Evolutionary conservation across 208 protist species (phyloP), one percentile per base, ranked within the genome.

Genomic region (Crithidia mellificae): DNA sequence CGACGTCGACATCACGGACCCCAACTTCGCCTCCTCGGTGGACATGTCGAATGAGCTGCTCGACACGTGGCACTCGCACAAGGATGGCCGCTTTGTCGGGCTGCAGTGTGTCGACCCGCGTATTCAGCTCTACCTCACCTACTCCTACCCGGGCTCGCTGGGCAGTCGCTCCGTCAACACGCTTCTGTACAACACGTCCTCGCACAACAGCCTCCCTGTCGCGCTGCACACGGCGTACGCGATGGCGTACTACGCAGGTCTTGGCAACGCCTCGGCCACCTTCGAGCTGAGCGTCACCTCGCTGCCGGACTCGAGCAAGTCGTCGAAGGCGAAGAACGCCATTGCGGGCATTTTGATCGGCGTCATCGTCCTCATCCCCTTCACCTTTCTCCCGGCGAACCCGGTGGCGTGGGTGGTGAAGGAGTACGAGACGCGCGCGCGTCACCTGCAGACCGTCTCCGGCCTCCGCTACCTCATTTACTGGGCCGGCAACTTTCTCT

Each of bases 401-500:
- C 63, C 68, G 12, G 78, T 96, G 2, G 72, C 75, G 27, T 93
- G 84, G 80, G 58, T 96, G 2, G 88, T 96, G 56, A 92, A 84
- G 81, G 90, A 95, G 77, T 77, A 82, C 2, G 76, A 90, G 65
- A 84, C 70, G 63, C 88, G 85, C 53, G 77, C 84, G 20, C 77
- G 78, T 20, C 81, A 94, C 53, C 56, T 92, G 71, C 85, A 92
- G 81, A 84, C 78, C 51, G 72, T 95, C 24, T 87, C 85, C 1
- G 90, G 87, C 19, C 58, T 91, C 24, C 68, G 55, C 59, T 80
- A 77, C 63, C 65, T 70, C 70, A 54, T 90, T 7, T 95, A 95
- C 77, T 92, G 85, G 87, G 19, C 87, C n/a, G 59, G 85, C n/a
- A 95, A 81, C 41, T 95, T 88, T 56, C n/a, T 93, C 17, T 95